Percentiles rank a stretch among this genome's conserved stretches.
Conservation (phyloP, 345 rosid genomes). For the Turnera subulata region DNA sequence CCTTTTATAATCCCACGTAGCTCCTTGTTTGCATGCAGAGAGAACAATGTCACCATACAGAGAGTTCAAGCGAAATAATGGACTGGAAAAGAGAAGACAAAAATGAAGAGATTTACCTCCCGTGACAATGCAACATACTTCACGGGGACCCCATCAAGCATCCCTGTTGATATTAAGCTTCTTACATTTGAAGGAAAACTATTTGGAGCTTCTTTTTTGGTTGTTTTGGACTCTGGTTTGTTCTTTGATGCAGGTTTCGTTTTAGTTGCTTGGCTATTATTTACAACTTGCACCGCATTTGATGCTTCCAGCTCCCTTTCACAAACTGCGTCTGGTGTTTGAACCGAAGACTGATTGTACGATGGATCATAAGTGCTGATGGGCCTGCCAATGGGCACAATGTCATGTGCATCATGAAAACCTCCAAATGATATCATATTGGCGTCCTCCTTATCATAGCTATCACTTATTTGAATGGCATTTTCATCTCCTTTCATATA, state of each 20-base stretch:
- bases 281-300: slow-evolving; percentile 26
- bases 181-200: slow-evolving; percentile 94
- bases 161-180: slow-evolving; percentile 87
- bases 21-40: slow-evolving; percentile 47
- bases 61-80: slow-evolving; percentile 14
- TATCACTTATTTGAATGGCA: slow-evolving; percentile 26
- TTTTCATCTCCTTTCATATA: slow-evolving; percentile 35
- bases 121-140: slow-evolving; percentile 72
- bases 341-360: slow-evolving; percentile 39
- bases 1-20: slow-evolving; percentile 78
- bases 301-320: slow-evolving; percentile 41
- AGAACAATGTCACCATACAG: slow-evolving; percentile 14
- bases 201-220: slow-evolving; percentile 73
- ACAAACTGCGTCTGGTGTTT: slow-evolving; percentile 34
- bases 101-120: slow-evolving; percentile 48
- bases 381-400: slow-evolving; percentile 38
- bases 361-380: slow-evolving; percentile 42
- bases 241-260: slow-evolving; percentile 49
- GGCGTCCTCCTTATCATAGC: slow-evolving; percentile 48
- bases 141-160: slow-evolving; percentile 89
- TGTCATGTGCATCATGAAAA: slow-evolving; percentile 44
- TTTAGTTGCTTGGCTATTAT: slow-evolving; percentile 33
- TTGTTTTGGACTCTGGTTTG: slow-evolving; percentile 50
- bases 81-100: not conserved
- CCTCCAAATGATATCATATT: slow-evolving; percentile 59